A percentile compares a stretch with the other conserved stretches of the same genome.
Evolutionary conservation across 2,329 filamentous ascomycete species (phyloP).

Genomic region (Aspergillus neoniger): DNA sequence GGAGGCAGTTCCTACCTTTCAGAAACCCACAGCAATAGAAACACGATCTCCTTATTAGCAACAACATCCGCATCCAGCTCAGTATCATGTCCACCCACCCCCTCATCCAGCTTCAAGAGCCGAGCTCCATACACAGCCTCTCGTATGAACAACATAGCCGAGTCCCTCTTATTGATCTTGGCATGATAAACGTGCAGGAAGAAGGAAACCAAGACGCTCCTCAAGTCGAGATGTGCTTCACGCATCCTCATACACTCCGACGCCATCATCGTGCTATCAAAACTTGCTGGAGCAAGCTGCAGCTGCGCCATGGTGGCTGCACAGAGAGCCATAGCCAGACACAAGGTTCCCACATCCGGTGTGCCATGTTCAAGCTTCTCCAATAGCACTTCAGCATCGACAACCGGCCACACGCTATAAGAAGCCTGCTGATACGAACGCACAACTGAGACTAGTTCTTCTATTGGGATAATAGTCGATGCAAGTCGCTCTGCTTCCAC

Average conservation of each 20-base stretch:
- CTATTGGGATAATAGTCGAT: constrained; percentile 12
- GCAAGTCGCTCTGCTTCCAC: neutral
- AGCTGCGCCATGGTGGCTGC: constrained; percentile 36
- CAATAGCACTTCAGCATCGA: constrained; percentile 25
- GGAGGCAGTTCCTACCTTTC: constrained; percentile 25
- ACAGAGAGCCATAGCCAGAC: constrained; percentile 30
- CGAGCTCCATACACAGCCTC: constrained; percentile 30
- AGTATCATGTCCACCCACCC: neutral
- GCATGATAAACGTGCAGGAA: constrained; percentile 37
- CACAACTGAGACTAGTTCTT: constrained; percentile 21
- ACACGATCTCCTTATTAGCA: constrained; percentile 29
- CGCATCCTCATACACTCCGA: constrained; percentile 28
- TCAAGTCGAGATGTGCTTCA: constrained; percentile 22
- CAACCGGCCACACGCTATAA: constrained; percentile 34
- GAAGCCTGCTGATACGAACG: constrained; percentile 27
- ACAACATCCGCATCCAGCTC: constrained; percentile 18
- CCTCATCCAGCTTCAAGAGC: constrained; percentile 25
- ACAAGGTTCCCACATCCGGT: constrained; percentile 14
- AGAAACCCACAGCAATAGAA: constrained; percentile 33
- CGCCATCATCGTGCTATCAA: constrained; percentile 26
- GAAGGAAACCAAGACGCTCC: constrained; percentile 29
- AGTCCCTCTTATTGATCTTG: constrained; percentile 31
- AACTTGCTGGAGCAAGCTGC: constrained; percentile 23
- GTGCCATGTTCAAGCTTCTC: constrained; percentile 10
- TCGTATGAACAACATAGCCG: constrained; percentile 34